These are phyloP conservation scores for Apiospora malaysiana DNA, from an alignment of 2,329 filamentous ascomycete genomes.

Conservation along the genomic window DNA sequence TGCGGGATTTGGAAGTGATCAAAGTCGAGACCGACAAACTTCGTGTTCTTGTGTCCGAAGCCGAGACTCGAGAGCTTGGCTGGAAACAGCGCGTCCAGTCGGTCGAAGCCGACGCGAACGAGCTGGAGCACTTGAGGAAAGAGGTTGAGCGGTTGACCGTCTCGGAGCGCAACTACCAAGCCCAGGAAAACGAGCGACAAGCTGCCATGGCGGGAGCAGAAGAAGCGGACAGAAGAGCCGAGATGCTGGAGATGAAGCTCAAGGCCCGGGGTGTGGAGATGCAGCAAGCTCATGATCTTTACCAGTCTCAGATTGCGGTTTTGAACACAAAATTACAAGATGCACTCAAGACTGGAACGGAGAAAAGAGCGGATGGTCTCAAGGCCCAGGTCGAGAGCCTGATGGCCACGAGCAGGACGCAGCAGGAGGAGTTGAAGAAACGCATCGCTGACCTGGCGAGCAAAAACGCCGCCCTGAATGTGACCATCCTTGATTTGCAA, in stretches of 20 bases:
- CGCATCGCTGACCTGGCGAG: slow-evolving; percentile 56
- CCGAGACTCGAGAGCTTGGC: slow-evolving; percentile 71
- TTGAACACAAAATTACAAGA: slow-evolving; percentile 54
- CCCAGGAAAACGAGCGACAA: slow-evolving; percentile 65
- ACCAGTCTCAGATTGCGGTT: slow-evolving; percentile 53
- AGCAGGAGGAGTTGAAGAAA: slow-evolving; percentile 59
- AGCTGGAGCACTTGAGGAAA: slow-evolving; percentile 63
- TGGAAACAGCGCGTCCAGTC: slow-evolving; percentile 69
- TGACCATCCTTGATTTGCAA: slow-evolving; percentile 54
- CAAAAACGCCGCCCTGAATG: slow-evolving; percentile 60
- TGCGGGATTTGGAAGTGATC: slow-evolving; percentile 62
- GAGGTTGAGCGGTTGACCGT: slow-evolving; percentile 67
- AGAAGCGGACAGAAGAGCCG: slow-evolving; percentile 62
- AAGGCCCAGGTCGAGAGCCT: slow-evolving; percentile 50
- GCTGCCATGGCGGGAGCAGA: slow-evolving; percentile 62
- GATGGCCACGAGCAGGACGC: slow-evolving; percentile 57
- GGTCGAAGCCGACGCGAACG: slow-evolving; percentile 64
- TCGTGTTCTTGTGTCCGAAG: slow-evolving; percentile 68
- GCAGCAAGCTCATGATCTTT: slow-evolving; percentile 48
- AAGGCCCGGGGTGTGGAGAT: slow-evolving; percentile 55
- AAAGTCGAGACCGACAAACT: slow-evolving; percentile 69
- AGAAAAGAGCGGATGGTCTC: slow-evolving; percentile 36
- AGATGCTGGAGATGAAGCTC: slow-evolving; percentile 65
- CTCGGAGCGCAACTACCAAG: slow-evolving; percentile 67
- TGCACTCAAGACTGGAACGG: slow-evolving; percentile 38